phyloP scores from a whole-genome alignment of 768 basidiomycete species.

The Mycena belliarum region DNA sequence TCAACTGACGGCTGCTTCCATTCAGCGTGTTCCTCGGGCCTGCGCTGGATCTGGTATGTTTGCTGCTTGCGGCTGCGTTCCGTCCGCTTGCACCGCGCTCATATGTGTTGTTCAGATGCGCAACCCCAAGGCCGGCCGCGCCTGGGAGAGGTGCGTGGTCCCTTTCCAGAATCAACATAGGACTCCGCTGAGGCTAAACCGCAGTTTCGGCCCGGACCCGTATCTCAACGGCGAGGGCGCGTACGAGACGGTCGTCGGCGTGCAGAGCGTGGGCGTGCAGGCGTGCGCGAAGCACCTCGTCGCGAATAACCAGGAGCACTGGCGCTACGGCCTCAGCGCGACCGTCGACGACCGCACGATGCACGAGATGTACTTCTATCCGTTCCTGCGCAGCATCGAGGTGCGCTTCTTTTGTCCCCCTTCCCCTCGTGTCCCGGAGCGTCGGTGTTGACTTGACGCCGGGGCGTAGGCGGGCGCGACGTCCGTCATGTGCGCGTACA shows the following conservation, averaged over 20 bases:
- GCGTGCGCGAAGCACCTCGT: conserved; percentile 36
- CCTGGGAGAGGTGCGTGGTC: conserved; percentile 7
- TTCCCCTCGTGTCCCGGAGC: too few species aligned
- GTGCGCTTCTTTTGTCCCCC: too few species aligned
- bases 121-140: conserved; percentile 13
- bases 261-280: conserved; percentile 39
- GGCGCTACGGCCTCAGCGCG: conserved; percentile 12
- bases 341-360: conserved; percentile 41
- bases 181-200: not conserved
- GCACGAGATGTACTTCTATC: conserved; percentile 30
- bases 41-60: conserved; percentile 33
- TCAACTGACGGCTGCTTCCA: not conserved
- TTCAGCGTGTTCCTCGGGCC: conserved; percentile 28
- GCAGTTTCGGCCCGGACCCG: conserved; percentile 35
- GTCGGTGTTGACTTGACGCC: too few species aligned
- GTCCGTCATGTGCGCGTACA: conserved; percentile 32
- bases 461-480: conserved; percentile 31
- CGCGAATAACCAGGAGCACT: conserved; percentile 21
- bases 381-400: conserved; percentile 25
- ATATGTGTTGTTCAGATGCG: not conserved
- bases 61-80: not conserved
- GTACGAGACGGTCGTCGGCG: conserved; percentile 37
- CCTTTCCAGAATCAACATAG: too few species aligned
- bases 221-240: conserved; percentile 42
- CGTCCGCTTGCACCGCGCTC: not conserved